Evolutionary conservation across 495 filamentous ascomycete species (phyloP).

Genomic region (Penicillium cinerascens): DNA sequence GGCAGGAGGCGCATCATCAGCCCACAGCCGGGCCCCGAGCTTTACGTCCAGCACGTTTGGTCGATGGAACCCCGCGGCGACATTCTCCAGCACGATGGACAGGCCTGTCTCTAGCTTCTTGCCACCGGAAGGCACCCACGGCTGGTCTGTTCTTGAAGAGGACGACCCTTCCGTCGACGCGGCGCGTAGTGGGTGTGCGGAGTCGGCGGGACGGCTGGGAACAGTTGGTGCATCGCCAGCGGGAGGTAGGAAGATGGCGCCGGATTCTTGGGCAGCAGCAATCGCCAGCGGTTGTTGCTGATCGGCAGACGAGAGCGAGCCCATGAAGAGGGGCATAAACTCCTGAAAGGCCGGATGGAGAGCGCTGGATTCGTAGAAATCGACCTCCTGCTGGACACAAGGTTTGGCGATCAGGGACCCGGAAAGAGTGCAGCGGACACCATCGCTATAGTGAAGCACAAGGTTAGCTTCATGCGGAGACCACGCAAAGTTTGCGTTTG

Average conservation of each 20-base stretch:
- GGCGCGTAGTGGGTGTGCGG: slow-evolving; percentile 5
- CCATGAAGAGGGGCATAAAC: slow-evolving; percentile 82
- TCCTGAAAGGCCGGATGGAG: slow-evolving; percentile 67
- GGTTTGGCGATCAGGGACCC: slow-evolving; percentile 93
- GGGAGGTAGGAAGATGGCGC: slow-evolving; percentile 37
- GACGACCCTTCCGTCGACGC: slow-evolving; percentile 5
- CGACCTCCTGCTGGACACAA: slow-evolving; percentile 79
- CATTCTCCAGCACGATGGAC: slow-evolving; percentile 84
- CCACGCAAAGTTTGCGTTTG: background rate
- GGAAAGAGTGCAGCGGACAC: slow-evolving; percentile 79
- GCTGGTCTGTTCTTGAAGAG: slow-evolving; percentile 20
- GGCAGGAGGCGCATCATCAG: slow-evolving; percentile 68
- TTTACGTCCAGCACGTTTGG: slow-evolving; percentile 97
- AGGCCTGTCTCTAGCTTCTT: slow-evolving; percentile 65
- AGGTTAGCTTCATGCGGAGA: slow-evolving; percentile 8
- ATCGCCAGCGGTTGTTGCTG: slow-evolving; percentile 48
- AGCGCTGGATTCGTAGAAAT: slow-evolving; percentile 82
- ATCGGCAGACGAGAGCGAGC: slow-evolving; percentile 60
- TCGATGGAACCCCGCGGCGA: slow-evolving; percentile 72
- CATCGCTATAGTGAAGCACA: slow-evolving; percentile 58
- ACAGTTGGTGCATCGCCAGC: slow-evolving; percentile 11
- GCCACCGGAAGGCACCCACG: slow-evolving; percentile 48
- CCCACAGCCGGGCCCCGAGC: slow-evolving; percentile 82
- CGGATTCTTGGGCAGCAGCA: slow-evolving; percentile 39
- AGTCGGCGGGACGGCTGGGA: background rate